These are phyloP conservation scores for Leccinum ochraceum DNA, from an alignment of 768 basidiomycete genomes.

Conservation along the genomic window DNA sequence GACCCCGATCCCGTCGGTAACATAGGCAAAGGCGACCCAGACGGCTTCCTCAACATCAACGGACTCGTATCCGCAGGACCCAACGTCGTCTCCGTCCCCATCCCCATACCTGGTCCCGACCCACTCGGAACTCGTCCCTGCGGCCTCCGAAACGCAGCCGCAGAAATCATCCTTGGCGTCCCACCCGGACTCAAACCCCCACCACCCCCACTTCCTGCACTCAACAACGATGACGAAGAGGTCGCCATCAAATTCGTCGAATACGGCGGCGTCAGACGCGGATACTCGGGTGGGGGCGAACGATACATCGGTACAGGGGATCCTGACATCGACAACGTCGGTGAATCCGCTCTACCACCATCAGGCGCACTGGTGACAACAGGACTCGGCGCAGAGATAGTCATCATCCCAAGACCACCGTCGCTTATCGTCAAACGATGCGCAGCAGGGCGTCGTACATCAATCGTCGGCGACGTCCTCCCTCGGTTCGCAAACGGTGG, in stretches of 20 bases:
- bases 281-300: conserved; percentile 49
- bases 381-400: conserved; percentile 11
- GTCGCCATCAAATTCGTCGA: conserved; percentile 30
- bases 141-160: conserved; percentile 70
- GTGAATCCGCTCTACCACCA: background rate
- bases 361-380: background rate
- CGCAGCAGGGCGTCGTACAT: conserved; percentile 5
- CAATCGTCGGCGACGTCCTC: conserved; percentile 11
- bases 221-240: conserved; percentile 38
- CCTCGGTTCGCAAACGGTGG: conserved; percentile 42
- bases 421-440: conserved; percentile 9
- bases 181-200: conserved; percentile 30
- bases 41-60: conserved; percentile 48
- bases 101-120: conserved; percentile 3
- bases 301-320: conserved; percentile 10
- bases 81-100: background rate
- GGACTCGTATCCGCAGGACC: conserved; percentile 47
- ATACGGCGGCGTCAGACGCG: conserved; percentile 37
- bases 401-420: conserved; percentile 1
- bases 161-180: conserved; percentile 62
- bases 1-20: background rate
- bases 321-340: background rate
- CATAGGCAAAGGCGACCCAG: conserved; percentile 35
- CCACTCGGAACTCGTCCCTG: conserved; percentile 35
- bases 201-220: conserved; percentile 9